These are phyloP conservation scores for Papilionanthe hybrid DNA, from an alignment of 116 monocot species.

Conservation along the genomic window DNA sequence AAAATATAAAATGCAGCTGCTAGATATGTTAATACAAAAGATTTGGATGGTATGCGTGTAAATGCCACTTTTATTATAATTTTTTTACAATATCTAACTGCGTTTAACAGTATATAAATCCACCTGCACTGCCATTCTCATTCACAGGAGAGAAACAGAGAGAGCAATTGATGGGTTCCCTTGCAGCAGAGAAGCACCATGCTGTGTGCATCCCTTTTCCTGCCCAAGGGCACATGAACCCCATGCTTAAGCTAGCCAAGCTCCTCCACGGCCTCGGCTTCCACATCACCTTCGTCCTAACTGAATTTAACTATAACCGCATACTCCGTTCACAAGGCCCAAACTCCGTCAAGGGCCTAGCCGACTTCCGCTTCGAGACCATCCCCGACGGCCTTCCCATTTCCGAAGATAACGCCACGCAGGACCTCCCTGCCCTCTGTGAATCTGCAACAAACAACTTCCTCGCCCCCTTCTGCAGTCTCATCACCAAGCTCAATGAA, in stretches of 20 bases:
- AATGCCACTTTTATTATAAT: too few species aligned
- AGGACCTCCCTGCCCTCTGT: slow-evolving; percentile 8
- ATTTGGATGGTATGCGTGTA: too few species aligned
- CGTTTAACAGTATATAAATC: too few species aligned
- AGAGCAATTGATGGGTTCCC: background rate
- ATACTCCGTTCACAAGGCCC: slow-evolving; percentile 28
- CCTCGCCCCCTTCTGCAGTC: slow-evolving; percentile 2
- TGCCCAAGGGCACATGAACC: slow-evolving; percentile 29
- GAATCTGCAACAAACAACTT: slow-evolving; percentile 11
- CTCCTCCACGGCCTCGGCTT: slow-evolving; percentile 33
- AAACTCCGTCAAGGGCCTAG: slow-evolving; percentile 10
- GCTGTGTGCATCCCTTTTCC: slow-evolving; percentile 21
- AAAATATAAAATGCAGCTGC: too few species aligned
- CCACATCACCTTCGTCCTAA: slow-evolving; percentile 58
- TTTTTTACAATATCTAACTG: too few species aligned
- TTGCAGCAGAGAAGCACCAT: slow-evolving; percentile 4
- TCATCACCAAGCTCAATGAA: background rate
- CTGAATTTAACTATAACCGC: slow-evolving; percentile 41
- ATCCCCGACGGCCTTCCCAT: slow-evolving; percentile 17
- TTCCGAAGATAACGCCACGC: slow-evolving; percentile 9
- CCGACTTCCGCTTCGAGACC: slow-evolving; percentile 28
- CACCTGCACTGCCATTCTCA: too few species aligned
- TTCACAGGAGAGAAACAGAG: background rate
- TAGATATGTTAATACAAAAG: too few species aligned
- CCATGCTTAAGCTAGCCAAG: slow-evolving; percentile 33